Evolutionary conservation across 2,329 filamentous ascomycete species (phyloP), one percentile per base, ranked within the genome.

Genomic region (Diaporthe ampelina): DNA sequence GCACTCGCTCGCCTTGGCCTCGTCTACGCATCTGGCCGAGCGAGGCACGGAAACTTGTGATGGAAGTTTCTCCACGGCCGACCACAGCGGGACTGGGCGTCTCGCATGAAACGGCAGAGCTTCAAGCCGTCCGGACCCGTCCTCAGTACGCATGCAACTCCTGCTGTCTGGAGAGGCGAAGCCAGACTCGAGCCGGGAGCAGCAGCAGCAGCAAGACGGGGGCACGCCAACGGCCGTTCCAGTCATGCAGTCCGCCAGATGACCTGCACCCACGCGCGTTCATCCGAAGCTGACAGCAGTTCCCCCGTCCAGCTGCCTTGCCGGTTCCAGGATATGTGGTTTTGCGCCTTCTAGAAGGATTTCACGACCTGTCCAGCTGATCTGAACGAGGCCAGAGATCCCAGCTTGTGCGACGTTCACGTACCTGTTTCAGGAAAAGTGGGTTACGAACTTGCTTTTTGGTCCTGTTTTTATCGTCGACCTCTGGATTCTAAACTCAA

Each of bases 311-410:
- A 57, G 37, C 50, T 69, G 61, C 61, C 61, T n/a, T 67, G 29
- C 29, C 29, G 21, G 61, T 35, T n/a, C 61, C 61, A 17, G 45
- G 32, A 29, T 59, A 35, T 40, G 26, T 37, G 63, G 19, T 67
- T 32, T n/a, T 17, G 56, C 24, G 26, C 35, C 73, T 74, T 74
- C 73, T 73, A 71, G 54, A 74, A 67, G 56, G 43, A 56, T 68
- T 54, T 65, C n/a, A 52, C 54, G 56, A 52, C 24, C 56, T 37
- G 57, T 63, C 24, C 52, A 72, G 58, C 40, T 74, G 65, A 48
- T 29, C n/a, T 21, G 2, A 29, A 35, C 37, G 40, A 48, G 43
- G 43, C 11, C 61, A 13, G 61, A 67, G 26, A 50, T 67, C 61
- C 61, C 61, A 67, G 61, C 61, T 57, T 52, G 52, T 72, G 54